Conservation (phyloP, 495 filamentous ascomycete genomes). For the Podospora tetraspora region DNA sequence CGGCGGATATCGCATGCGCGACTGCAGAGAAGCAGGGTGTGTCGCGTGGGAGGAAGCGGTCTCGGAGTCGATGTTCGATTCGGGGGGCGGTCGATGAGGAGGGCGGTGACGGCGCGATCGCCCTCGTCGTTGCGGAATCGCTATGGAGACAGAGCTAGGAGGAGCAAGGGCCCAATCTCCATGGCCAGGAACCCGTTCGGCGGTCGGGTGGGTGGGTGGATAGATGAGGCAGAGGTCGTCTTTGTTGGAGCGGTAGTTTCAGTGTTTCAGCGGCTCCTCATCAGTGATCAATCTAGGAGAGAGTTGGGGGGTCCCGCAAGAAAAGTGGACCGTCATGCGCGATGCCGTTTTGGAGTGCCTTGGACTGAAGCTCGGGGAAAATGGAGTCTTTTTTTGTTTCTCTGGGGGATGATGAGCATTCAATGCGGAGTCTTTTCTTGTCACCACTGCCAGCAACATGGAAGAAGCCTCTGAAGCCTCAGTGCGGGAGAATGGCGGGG, state of each 20-base stretch:
- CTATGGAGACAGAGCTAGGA: conserved; percentile 5
- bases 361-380: neutral
- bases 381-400: neutral
- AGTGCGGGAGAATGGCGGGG: neutral
- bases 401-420: neutral
- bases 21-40: neutral
- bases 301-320: conserved; percentile 4
- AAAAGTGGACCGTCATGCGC: conserved; percentile 8
- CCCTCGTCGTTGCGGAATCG: neutral
- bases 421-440: neutral
- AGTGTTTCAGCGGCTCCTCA: conserved; percentile 8
- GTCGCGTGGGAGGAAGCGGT: neutral
- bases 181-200: conserved; percentile 6
- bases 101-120: neutral
- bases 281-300: neutral
- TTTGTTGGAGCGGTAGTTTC: conserved; percentile 2
- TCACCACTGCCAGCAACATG: neutral
- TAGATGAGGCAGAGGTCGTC: neutral
- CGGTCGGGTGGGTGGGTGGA: neutral
- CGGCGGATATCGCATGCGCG: conserved; percentile 21
- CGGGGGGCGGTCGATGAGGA: neutral
- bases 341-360: neutral
- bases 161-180: conserved; percentile 7
- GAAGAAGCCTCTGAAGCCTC: neutral
- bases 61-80: neutral